Base-by-base conservation (phyloP, 2,329 filamentous ascomycete genomes). In the Xylariaceae sp. region DNA sequence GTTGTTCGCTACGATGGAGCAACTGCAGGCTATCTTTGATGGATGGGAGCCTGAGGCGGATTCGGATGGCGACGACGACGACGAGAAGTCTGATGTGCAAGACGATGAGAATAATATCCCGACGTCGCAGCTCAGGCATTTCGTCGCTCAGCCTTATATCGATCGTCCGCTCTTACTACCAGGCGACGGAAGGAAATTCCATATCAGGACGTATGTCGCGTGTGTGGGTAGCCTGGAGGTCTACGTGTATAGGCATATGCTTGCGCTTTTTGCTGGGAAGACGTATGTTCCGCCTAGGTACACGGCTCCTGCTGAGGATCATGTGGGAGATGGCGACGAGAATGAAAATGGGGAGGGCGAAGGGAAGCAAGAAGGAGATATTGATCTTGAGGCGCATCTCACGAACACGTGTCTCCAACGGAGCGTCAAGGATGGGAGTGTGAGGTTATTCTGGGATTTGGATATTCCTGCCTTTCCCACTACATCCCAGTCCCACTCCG, bases 371-470 rank as follows among this genome's bases (percentile, higher is more conserved):
- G 32, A 35, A 14, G 70, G 74, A 27, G 39, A 42, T 9, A 56
- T 70, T 6, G 77, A 86, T 58, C 80, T 96, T 6, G 82, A 83
- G 44, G 78, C 84, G 0, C 94, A 96, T 65, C 78, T 99, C 3
- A 99, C 94, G 40, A 99, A 99, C 68, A 97, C 94, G 2, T 99
- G 94, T 67, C 81, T 96, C 1, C 94, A 97, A 67, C 78, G 80
- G 47, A 74, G 67, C 40, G 68, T 77, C 50, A 62, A 80, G 52
- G 80, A 83, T 55, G 84, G 83, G 45, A 83, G 81, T 12, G 90
- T 96, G 10, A 77, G 78, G 7, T 73, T 80, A 0, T 95, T 96
- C 74, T 94, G 87, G 84, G 73, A 78, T 5, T 71, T 96, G 0
- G 68, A 57, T 39, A 66, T 55, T 22, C 17, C 55, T 57, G 44